A percentile compares a stretch with the other conserved stretches of the same genome.
These are phyloP conservation scores for Metarhizium humberi DNA, from an alignment of 2,329 filamentous ascomycete species.

Conservation along the genomic window DNA sequence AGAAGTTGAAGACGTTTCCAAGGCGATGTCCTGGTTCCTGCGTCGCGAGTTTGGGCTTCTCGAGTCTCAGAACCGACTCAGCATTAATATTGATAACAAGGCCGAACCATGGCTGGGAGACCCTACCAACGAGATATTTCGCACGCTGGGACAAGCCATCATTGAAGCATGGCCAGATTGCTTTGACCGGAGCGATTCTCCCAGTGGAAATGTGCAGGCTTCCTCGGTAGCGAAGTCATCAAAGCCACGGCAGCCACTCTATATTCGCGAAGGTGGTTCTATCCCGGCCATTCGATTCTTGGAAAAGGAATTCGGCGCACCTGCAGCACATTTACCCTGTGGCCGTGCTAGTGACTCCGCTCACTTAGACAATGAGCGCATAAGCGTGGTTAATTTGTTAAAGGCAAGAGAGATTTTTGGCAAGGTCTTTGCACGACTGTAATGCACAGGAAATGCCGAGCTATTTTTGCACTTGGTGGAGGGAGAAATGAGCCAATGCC, in stretches of 20 bases:
- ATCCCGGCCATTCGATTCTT: slow-evolving; percentile 92
- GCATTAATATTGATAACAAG: slow-evolving; percentile 79
- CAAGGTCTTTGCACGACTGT: slow-evolving; percentile 67
- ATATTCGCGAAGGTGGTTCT: slow-evolving; percentile 90
- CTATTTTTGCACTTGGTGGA: too few relatives aligned
- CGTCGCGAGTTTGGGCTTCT: slow-evolving; percentile 62
- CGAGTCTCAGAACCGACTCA: slow-evolving; percentile 71
- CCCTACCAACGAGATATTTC: slow-evolving; percentile 82
- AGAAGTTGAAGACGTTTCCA: slow-evolving; percentile 68
- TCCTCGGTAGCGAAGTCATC: slow-evolving; percentile 2
- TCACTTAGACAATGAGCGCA: slow-evolving; percentile 90
- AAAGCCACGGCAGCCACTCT: slow-evolving; percentile 59
- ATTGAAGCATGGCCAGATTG: slow-evolving; percentile 70
- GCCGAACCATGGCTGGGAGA: slow-evolving; percentile 96
- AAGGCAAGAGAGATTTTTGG: slow-evolving; percentile 91
- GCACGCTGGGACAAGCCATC: slow-evolving; percentile 77
- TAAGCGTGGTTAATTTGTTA: slow-evolving; percentile 76
- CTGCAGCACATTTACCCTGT: slow-evolving; percentile 86
- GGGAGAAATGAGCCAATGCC: too few relatives aligned
- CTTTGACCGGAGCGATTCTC: slow-evolving; percentile 19
- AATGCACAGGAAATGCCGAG: background rate
- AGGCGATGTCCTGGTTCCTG: slow-evolving; percentile 58
- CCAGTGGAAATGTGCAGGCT: slow-evolving; percentile 6
- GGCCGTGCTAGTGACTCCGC: slow-evolving; percentile 91
- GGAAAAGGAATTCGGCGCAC: slow-evolving; percentile 87